These are phyloP conservation scores for Leishmania turanica DNA, from an alignment of 208 protist genomes.

Conservation along the genomic window DNA sequence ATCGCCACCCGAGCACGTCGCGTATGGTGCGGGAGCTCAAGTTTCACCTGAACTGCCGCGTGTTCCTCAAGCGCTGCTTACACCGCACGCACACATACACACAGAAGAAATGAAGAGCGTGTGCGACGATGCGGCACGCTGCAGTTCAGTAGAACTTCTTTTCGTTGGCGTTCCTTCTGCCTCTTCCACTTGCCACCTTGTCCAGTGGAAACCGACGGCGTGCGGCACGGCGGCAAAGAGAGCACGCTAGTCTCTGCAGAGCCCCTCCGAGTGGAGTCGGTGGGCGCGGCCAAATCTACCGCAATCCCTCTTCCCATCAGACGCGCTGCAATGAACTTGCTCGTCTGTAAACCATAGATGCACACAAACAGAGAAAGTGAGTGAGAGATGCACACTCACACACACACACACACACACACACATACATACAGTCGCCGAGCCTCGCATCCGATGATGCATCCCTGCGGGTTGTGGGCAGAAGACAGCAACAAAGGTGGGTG, in stretches of 20 bases:
- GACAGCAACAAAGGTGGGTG: neutral
- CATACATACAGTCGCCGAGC: neutral
- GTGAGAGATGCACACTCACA: neutral
- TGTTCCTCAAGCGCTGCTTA: conserved; percentile 37
- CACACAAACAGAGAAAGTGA: neutral
- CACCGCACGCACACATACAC: neutral
- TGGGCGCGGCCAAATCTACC: neutral
- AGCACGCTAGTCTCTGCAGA: neutral
- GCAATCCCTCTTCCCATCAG: neutral
- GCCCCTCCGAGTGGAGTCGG: neutral
- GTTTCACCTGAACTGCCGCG: conserved; percentile 50
- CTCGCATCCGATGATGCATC: neutral
- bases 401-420: neutral
- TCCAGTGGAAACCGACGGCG: neutral
- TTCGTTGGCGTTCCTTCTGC: neutral
- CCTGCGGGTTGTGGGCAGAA: neutral
- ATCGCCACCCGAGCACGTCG: conserved; percentile 38
- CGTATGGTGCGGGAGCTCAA: conserved; percentile 57
- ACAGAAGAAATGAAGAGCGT: neutral
- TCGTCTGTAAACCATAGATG: conserved; percentile 6
- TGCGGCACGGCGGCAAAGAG: neutral
- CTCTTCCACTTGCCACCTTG: neutral
- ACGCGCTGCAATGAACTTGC: neutral
- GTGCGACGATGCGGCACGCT: neutral
- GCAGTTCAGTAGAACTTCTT: neutral